phyloP scores from a whole-genome alignment of 176 grass and related monocot genomes.

The Coix lacrymajobi region DNA sequence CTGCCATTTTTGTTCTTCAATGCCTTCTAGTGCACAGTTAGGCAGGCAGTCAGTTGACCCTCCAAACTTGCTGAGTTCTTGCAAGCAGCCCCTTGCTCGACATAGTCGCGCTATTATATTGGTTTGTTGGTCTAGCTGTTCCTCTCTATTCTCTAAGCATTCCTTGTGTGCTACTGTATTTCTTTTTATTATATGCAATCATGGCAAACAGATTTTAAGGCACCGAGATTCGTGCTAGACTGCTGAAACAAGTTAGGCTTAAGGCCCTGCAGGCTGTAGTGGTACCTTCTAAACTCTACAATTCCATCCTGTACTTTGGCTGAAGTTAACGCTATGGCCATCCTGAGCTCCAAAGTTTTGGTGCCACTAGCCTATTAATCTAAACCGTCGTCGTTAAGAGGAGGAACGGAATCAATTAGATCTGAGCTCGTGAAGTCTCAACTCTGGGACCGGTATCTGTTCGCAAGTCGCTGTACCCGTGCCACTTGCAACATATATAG shows the following conservation, averaged over 20 bases:
- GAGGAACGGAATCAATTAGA: neutral
- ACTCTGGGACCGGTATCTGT: neutral
- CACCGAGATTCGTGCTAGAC: neutral
- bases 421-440: neutral
- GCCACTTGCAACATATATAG: conserved; percentile 8
- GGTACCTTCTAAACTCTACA: neutral
- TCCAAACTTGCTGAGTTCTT: neutral
- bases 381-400: neutral
- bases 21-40: neutral
- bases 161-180: neutral
- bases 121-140: neutral
- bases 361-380: neutral
- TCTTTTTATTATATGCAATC: neutral
- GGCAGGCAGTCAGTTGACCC: neutral
- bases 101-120: neutral
- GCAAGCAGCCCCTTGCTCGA: neutral
- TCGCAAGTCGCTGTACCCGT: neutral
- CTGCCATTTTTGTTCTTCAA: neutral
- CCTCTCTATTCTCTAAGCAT: neutral
- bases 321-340: neutral
- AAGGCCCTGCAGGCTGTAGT: neutral
- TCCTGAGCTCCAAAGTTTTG: neutral
- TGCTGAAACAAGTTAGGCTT: neutral
- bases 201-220: neutral
- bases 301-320: neutral